These are phyloP conservation scores for Hyaloscypha bicolor DNA, from an alignment of 495 filamentous ascomycete genomes.

Conservation along the genomic window DNA sequence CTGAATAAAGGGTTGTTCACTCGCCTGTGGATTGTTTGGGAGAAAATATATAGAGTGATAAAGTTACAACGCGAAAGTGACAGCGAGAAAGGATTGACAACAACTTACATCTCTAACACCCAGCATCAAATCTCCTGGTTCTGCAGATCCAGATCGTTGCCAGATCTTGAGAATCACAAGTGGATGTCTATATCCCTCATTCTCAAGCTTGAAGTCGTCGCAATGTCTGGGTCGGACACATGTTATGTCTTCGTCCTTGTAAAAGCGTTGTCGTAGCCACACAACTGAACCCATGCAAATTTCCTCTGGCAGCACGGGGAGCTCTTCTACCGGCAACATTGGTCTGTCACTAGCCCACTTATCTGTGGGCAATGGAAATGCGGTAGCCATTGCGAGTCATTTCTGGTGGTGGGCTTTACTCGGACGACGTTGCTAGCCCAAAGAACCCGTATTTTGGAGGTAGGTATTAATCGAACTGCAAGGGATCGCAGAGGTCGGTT, in stretches of 20 bases:
- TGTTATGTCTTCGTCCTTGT: background rate
- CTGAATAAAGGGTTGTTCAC: accelerated
- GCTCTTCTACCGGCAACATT: background rate
- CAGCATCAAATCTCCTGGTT: background rate
- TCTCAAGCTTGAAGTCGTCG: background rate
- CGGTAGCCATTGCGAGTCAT: too few relatives aligned
- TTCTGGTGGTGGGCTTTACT: too few relatives aligned
- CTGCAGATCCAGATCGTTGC: background rate
- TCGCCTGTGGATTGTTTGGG: background rate
- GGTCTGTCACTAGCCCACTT: background rate
- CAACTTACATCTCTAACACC: background rate
- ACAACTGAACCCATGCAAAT: background rate
- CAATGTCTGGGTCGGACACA: background rate
- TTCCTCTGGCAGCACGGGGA: background rate
- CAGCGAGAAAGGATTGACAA: background rate
- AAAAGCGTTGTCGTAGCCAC: background rate
- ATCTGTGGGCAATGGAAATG: background rate
- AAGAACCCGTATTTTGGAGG: too few relatives aligned
- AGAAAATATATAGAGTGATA: background rate
- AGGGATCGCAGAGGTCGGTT: too few relatives aligned
- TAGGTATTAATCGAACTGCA: too few relatives aligned
- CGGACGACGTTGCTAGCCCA: too few relatives aligned
- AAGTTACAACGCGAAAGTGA: background rate
- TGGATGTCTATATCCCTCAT: background rate
- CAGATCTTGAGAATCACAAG: background rate